Evolutionary conservation across 2,329 filamentous ascomycete species (phyloP), one percentile per base, ranked within the genome.

Genomic region (Cordyceps fumosorosea): DNA sequence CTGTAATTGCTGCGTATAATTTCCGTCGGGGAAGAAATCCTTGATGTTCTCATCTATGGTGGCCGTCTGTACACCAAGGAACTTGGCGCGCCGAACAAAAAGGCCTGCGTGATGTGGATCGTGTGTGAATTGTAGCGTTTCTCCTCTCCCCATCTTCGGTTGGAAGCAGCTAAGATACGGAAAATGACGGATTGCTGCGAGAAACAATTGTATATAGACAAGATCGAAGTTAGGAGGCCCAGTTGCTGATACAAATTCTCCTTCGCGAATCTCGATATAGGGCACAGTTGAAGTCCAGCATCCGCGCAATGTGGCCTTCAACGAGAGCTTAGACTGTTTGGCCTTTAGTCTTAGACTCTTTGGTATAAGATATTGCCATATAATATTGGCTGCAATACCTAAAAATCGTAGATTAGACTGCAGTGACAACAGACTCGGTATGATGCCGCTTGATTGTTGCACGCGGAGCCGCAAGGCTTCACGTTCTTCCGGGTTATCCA

Each of bases 201-300:
- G 62, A 22, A 66, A 24, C 11, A 66, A 20, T 26, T 64, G 57
- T 34, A 47, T 58, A 54, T 66, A 65, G 24, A 60, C 57, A 29
- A 64, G 40, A 22, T 66, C 50, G 32, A 66, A 66, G 45, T 58
- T 59, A 34, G 64, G 50, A 12, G 53, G 60, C 12, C 64, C 61
- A 22, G 44, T 16, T 34, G 24, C 62, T 40, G 42, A 45, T 42
- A 50, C 45, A 51, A 66, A 66, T 53, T 60, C 56, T 29, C 64
- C 65, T 58, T 66, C 65, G 22, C 55, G 51, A 20, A 63, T 62
- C 62, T 66, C 62, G 32, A 66, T 40, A 62, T 63, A 64, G 14
- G 51, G 56, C 24, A 48, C 3, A 32, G 63, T 55, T 57, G 47
- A 20, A 12, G 48, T 32, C 65, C 50, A 65, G 40, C 34, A 55